Conservation (phyloP, 2,329 filamentous ascomycete species). For the Alternaria brassicicola region DNA sequence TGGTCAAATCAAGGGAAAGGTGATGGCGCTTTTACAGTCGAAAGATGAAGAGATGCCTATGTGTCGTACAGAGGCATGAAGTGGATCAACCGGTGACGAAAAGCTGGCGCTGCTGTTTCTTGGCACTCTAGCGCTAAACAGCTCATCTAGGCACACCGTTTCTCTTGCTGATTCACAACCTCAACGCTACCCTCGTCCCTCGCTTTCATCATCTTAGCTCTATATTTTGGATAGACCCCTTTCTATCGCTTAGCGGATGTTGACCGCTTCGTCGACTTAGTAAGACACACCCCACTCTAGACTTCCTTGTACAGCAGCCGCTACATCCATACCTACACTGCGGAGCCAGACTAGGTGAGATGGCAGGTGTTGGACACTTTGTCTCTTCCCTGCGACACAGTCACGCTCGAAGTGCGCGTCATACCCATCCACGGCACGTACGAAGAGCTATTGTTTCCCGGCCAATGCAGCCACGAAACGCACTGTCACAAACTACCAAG, state of each 20-base stretch:
- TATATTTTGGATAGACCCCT: constrained; percentile 20
- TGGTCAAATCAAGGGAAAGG: not conserved
- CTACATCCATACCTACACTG: constrained; percentile 14
- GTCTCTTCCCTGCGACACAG: constrained; percentile 11
- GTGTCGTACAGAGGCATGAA: not conserved
- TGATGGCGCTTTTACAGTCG: not conserved
- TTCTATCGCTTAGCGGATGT: constrained; percentile 16
- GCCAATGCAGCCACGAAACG: constrained; percentile 2
- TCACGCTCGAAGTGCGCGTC: constrained; percentile 17
- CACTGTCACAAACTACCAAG: constrained; percentile 10
- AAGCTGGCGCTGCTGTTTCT: not conserved
- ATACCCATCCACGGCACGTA: not conserved
- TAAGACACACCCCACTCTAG: constrained; percentile 31
- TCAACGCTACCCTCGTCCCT: constrained; percentile 15
- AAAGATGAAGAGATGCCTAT: not conserved
- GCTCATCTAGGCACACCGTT: constrained; percentile 20
- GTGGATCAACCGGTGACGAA: constrained; percentile 1
- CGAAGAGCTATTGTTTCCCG: constrained; percentile 4
- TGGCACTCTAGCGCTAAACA: constrained; percentile 13
- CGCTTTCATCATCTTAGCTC: constrained; percentile 9
- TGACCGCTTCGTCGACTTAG: constrained; percentile 30
- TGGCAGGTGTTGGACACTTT: constrained; percentile 23
- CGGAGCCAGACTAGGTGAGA: constrained; percentile 21
- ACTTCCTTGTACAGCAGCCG: constrained; percentile 20
- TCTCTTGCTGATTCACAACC: constrained; percentile 14